Evolutionary conservation across 2,329 filamentous ascomycete species (phyloP), one percentile per base, ranked within the genome.

Genomic region (Furcasterigmium furcatum): DNA sequence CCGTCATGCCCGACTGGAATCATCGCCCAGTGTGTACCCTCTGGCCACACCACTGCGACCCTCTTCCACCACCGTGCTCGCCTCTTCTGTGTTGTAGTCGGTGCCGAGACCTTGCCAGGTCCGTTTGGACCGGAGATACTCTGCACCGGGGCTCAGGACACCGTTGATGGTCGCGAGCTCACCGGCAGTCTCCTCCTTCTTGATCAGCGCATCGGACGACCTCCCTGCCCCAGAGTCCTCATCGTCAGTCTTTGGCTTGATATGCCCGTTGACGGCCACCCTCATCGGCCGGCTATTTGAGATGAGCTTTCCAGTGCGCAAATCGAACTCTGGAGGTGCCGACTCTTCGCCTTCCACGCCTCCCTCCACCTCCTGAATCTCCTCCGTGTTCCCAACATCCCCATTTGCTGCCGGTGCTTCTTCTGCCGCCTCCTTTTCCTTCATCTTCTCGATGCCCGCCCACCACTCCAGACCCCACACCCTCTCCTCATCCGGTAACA

Each of bases 91-190:
- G 66, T 77, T 74, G 57, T 91, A 95, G 62, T 99, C 94, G 50
- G 82, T 95, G 0, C 94, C 94, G 20, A 99, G 68, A 0, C 94
- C 94, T 59, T 87, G 87, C 94, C 94, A 99, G 4, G 89, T 95
- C 46, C 94, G 73, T 57, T 91, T 81, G 4, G 85, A 87, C 25
- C 85, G 80, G 51, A 99, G 69, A 55, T 81, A 97, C 63, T 96
- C 89, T 1, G 94, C 94, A 0, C 90, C 94, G 1, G 94, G 94
- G 38, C 92, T 97, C n/a, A 87, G 75, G 1, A 92, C 80, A 7
- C 91, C 90, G 43, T 91, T 92, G 54, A 97, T 82, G 38, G 84
- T 84, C 0, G 89, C 86, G 16, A 97, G 55, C 52, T 95, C 87
- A 3, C 85, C 83, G 44, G 64, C 48, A 7, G n/a, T 18, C 45